Base-by-base conservation (phyloP, 495 filamentous ascomycete species). In the Neurospora sp. region DNA sequence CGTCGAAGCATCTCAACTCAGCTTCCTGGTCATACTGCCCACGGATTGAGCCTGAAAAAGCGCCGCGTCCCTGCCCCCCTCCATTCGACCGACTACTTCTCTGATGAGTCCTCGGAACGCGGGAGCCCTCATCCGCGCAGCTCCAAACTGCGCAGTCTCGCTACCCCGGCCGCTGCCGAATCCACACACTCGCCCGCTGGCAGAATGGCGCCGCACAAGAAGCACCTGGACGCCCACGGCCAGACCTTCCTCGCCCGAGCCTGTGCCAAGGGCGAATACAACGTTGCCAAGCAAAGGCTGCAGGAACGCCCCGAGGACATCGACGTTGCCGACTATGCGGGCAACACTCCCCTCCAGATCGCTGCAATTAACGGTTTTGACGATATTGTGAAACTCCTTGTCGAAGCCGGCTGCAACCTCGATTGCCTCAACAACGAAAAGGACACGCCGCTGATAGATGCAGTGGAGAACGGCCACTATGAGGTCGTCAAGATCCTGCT, bases 361-460 rank as follows among this genome's bases (percentile, higher is more conserved):
- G 93, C 95, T 5, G 89, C 94, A 69, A 85, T 99, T 18, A 89
- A 94, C 75, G 96, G 96, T 9, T 90, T 90, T 78, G 88, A 88
- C 7, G 89, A 93, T 44, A 92, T 98, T 72, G 96, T 96, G 23
- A 88, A 92, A 78, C 87, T 93, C 66, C 86, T 99, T 12, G 86
- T 98, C 72, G 86, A 91, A 8, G 89, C 91, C 70, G 92, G 93
- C 37, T 97, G 94, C 81, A 90, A 93, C 71, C 88, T 93, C 16
- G 91, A 97, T 75, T 88, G 87, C 70, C 84, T 88, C 70, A 93
- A 93, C 78, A 92, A 94, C 69, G 93, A 97, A 77, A 92, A 91
- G 78, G 96, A 99, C 75, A 97, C 96, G 0, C 96, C 96, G 23
- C 86, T 99, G 40, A 92, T 98, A 54, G 96, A 99, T 84, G 96